phyloP scores from a whole-genome alignment of 139 green algal species.

The Closterium sp. region DNA sequence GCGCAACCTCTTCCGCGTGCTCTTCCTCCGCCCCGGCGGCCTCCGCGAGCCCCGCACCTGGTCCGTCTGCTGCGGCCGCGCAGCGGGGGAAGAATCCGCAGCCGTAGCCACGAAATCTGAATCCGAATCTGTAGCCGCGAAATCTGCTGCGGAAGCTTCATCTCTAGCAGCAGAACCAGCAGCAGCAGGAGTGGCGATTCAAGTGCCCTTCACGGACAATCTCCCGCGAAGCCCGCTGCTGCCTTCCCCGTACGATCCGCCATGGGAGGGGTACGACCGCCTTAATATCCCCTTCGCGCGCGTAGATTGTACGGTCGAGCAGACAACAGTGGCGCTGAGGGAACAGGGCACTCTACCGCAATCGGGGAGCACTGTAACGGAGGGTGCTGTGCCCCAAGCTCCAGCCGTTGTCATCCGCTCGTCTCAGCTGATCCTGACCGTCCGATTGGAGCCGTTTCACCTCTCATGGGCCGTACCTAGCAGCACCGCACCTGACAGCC shows the following conservation, averaged over 20 bases:
- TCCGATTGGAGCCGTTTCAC: background rate
- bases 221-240: constrained; percentile 4
- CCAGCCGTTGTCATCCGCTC: background rate
- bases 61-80: constrained; percentile 5
- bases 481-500: background rate
- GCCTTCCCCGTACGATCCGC: background rate
- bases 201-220: background rate
- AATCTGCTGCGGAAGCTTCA: background rate
- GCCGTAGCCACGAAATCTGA: background rate
- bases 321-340: background rate
- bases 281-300: background rate
- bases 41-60: constrained; percentile 13
- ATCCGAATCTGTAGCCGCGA: background rate
- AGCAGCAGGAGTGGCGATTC: background rate
- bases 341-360: background rate
- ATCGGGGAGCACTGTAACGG: background rate
- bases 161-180: background rate
- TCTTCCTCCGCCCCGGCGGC: constrained; percentile 11
- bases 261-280: background rate
- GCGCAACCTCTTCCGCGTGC: constrained; percentile 2
- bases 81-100: background rate
- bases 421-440: background rate
- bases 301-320: background rate
- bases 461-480: background rate
- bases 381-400: background rate